Evolutionary conservation across 2,329 filamentous ascomycete species (phyloP).

Genomic region (Trichothecium sympodiale): DNA sequence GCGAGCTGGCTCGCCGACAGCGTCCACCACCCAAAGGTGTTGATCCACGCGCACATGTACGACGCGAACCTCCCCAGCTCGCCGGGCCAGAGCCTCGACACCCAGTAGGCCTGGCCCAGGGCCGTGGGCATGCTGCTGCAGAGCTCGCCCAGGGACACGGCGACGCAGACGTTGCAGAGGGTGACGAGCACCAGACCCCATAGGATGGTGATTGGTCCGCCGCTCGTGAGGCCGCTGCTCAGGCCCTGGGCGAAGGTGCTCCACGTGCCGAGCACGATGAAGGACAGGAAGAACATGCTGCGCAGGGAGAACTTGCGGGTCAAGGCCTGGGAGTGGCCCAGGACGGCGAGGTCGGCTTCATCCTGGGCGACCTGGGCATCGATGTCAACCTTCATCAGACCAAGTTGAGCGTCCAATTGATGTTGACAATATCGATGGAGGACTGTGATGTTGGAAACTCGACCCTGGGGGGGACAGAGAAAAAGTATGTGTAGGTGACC

Average conservation of each 20-base stretch:
- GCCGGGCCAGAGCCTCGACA: conserved; percentile 12
- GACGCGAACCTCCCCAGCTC: conserved; percentile 30
- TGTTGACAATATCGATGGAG: too few species aligned
- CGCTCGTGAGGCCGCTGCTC: conserved; percentile 30
- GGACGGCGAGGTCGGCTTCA: conserved; percentile 13
- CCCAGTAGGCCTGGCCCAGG: conserved; percentile 40
- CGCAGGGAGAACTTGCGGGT: conserved; percentile 28
- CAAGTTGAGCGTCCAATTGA: too few species aligned
- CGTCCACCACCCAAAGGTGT: conserved; percentile 42
- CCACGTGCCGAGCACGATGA: conserved; percentile 39
- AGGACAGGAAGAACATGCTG: conserved; percentile 39
- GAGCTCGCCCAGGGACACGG: conserved; percentile 35
- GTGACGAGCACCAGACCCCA: conserved; percentile 36
- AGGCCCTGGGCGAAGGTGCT: conserved; percentile 33
- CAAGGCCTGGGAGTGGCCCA: conserved; percentile 15
- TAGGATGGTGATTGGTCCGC: conserved; percentile 32
- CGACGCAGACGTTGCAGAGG: conserved; percentile 32
- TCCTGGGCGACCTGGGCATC: conserved; percentile 7
- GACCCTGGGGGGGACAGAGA: too few species aligned
- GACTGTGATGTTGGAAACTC: too few species aligned
- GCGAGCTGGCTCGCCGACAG: conserved; percentile 35
- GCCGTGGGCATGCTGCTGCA: conserved; percentile 41
- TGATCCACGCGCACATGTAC: conserved; percentile 42
- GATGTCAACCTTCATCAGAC: conserved; percentile 1
- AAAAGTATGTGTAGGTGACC: too few species aligned